Evolutionary conservation across 1,139 yeast genomes (phyloP), one percentile per base, ranked within the genome.

Genomic region (Suhomyces taliae): DNA sequence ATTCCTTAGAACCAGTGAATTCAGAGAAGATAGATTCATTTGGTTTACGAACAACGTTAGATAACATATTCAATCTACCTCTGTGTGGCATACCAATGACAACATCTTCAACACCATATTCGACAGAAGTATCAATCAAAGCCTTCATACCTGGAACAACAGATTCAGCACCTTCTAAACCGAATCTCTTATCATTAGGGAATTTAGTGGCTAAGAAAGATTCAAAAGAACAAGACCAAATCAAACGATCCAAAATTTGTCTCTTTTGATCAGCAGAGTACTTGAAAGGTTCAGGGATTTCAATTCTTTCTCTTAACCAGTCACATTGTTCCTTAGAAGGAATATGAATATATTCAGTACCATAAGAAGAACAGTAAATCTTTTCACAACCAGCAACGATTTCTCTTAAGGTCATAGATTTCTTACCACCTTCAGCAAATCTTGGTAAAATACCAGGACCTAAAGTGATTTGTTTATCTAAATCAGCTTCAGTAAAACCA

Each of bases 31-130:
- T 95, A 41, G 97, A 90, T 78, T 93, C 98, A 67, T 93, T 91
- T 62, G 99, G 98, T 72, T 93, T 93, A 77, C 99, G 88, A 44
- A 93, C 97, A 62, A 93, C 99, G 74, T 93, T 93, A 51, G 97
- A 90, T 72, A 93, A 82, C 87, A 93, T 91, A 71, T 93, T 93
- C 64, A 93, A 81, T 78, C 99, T 87, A 74, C 99, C 99, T 82
- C 99, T 90, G 74, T 93, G 99, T 49, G 99, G 97, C 99, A 93
- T 93, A 77, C 99, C 99, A 61, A 95, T 87, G 62, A 93, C 96
- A 53, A 93, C 83, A 67, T 93, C 98, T 72, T 91, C 97, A 49
- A 91, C 85, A 61, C 99, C 99, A 53, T 77, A 74, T 58, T 90
- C 97, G 45, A 91, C 98, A 40, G 97, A 82, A 55, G 91, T 85